A percentile compares a stretch with the other conserved stretches of the same genome.
Conservation (phyloP, 2,329 filamentous ascomycete genomes). For the Rugonectria rugulosa region DNA sequence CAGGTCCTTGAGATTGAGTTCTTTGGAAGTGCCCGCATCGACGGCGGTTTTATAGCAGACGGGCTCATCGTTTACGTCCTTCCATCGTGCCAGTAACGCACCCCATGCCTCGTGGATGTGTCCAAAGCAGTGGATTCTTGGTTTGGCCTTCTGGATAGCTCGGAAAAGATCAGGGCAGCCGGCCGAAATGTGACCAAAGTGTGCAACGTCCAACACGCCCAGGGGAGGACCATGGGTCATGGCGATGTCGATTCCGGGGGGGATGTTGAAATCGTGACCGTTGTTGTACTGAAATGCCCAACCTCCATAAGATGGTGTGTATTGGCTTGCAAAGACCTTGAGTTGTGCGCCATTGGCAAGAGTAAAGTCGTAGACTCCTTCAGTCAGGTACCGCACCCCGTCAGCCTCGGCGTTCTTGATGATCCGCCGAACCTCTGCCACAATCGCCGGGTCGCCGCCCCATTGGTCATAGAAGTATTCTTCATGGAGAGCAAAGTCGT, state of each 20-base stretch:
- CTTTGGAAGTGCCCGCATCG: slow-evolving; percentile 48
- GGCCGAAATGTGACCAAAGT: slow-evolving; percentile 36
- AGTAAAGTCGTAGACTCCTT: slow-evolving; percentile 56
- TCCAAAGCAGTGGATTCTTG: slow-evolving; percentile 63
- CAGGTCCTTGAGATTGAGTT: slow-evolving; percentile 43
- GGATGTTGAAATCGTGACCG: slow-evolving; percentile 50
- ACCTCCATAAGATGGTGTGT: slow-evolving; percentile 54
- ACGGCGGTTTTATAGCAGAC: slow-evolving; percentile 43
- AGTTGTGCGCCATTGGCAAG: slow-evolving; percentile 59
- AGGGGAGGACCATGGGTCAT: slow-evolving; percentile 64
- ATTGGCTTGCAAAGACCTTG: slow-evolving; percentile 61
- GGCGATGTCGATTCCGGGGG: slow-evolving; percentile 51
- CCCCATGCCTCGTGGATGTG: slow-evolving; percentile 70
- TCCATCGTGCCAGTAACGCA: slow-evolving; percentile 61
- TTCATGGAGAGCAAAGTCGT: slow-evolving; percentile 56
- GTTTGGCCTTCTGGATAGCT: slow-evolving; percentile 52
- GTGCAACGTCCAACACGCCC: slow-evolving; percentile 56
- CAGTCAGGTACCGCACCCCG: slow-evolving; percentile 55
- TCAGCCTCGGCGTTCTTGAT: slow-evolving; percentile 46
- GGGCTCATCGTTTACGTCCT: slow-evolving; percentile 6
- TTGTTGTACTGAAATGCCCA: slow-evolving; percentile 60
- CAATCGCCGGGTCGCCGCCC: slow-evolving; percentile 14
- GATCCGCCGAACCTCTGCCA: slow-evolving; percentile 48
- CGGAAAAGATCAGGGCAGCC: slow-evolving; percentile 56
- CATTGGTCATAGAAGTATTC: slow-evolving; percentile 22